phyloP scores from a whole-genome alignment of 768 basidiomycete species.

The Chiua virens region DNA sequence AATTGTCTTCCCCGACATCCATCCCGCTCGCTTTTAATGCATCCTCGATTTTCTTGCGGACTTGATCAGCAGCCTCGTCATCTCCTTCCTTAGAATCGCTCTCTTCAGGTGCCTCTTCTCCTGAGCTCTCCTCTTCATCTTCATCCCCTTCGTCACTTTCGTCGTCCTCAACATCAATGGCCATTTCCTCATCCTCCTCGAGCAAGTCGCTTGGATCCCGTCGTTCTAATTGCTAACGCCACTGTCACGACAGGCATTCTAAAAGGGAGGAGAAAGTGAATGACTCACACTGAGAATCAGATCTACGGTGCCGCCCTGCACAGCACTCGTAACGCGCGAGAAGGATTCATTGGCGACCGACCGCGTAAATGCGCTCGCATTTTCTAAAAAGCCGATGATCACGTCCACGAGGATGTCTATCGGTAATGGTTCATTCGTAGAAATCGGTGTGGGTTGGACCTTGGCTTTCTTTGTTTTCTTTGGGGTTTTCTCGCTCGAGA shows the following conservation, averaged over 20 bases:
- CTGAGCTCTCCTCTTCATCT: conserved; percentile 34
- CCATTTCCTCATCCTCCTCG: conserved; percentile 43
- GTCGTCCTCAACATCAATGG: conserved; percentile 34
- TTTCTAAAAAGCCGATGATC: conserved; percentile 89
- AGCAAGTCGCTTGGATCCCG: conserved; percentile 58
- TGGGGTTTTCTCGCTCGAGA: conserved; percentile 36
- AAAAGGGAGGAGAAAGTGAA: not conserved
- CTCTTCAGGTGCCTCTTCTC: conserved; percentile 34
- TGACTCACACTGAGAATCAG: conserved; percentile 75
- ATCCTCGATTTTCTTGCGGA: conserved; percentile 67
- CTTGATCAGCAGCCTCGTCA: conserved; percentile 46
- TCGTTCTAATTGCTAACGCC: conserved; percentile 79
- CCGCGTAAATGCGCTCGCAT: conserved; percentile 77
- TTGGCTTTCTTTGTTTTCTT: conserved; percentile 44
- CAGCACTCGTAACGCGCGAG: conserved; percentile 62
- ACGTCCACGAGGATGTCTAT: conserved; percentile 85
- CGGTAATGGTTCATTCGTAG: conserved; percentile 47
- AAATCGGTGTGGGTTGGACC: conserved; percentile 1
- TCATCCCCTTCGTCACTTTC: conserved; percentile 37
- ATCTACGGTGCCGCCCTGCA: conserved; percentile 71
- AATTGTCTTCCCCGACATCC: conserved; percentile 51
- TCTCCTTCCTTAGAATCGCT: conserved; percentile 49
- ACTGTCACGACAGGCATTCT: not conserved
- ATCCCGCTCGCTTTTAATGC: conserved; percentile 60
- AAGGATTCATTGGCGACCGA: conserved; percentile 81